Conservation (phyloP, 2,329 filamentous ascomycete genomes). For the Colletotrichum tamarilloi region DNA sequence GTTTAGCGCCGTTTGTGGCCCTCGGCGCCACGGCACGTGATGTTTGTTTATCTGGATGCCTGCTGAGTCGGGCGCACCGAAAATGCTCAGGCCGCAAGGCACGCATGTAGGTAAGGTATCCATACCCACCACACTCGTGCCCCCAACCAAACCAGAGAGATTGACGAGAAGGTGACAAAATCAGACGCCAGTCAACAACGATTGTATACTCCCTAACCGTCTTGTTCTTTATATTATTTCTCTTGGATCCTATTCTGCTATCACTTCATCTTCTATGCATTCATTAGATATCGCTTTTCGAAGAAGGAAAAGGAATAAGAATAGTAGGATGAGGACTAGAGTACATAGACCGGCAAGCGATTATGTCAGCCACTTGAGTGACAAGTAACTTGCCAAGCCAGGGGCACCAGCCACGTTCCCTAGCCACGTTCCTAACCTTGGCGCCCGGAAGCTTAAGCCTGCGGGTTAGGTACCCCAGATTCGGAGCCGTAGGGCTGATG, state of each 20-base stretch:
- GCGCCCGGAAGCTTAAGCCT: slow-evolving; percentile 25
- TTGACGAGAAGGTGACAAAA: background rate
- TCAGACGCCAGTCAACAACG: background rate
- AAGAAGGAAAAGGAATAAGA: no score
- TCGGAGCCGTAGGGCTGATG: slow-evolving; percentile 35
- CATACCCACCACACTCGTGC: background rate
- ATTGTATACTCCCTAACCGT: no score
- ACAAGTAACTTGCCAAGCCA: background rate
- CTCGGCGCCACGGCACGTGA: slow-evolving; percentile 30
- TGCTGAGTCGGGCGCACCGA: slow-evolving; percentile 20
- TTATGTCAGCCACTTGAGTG: background rate
- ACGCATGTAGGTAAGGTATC: background rate
- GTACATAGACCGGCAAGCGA: no score
- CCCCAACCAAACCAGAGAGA: background rate
- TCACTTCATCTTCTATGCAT: no score
- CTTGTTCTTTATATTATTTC: no score
- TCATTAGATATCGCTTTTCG: no score
- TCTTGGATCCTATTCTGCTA: no score
- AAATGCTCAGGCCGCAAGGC: slow-evolving; percentile 27
- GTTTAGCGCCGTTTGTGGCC: slow-evolving; percentile 31
- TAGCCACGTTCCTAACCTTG: slow-evolving; percentile 33
- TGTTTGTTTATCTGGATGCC: slow-evolving; percentile 7
- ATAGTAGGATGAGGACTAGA: no score
- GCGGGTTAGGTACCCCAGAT: slow-evolving; percentile 35
- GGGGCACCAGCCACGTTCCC: slow-evolving; percentile 28